Base-by-base conservation (phyloP, 306 rosid species). In the Oemleria cerasiformis region DNA sequence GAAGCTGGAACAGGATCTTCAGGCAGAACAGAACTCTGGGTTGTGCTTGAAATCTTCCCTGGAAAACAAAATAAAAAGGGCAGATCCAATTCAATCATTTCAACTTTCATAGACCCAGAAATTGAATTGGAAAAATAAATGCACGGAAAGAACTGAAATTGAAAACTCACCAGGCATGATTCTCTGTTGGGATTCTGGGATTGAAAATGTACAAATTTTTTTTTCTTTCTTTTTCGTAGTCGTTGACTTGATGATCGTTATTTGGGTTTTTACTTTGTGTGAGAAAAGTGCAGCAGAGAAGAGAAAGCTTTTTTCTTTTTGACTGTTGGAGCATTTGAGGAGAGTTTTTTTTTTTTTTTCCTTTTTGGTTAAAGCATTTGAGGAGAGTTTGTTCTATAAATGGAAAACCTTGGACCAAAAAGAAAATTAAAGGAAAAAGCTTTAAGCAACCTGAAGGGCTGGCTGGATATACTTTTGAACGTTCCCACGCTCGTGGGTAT, bases 21-120 rank as follows among this genome's bases (percentile, higher is more conserved):
- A 20, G 71, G 25, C 25, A 66, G 16, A 11, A 60, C 82, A 45
- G 21, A 43, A 13, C 36, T 74, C 54, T 68, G 73, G 34, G 83
- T 90, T 16, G 82, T 77, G 72, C 72, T 83, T 67, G 92, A 83
- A 55, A 88, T 68, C 88, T 84, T 86, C 41, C 81, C 86, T 82
- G 70, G 61, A 47, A 15, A 5, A 39, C 4, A 17, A 11, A 43
- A 1, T 19, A 20, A 25, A 8, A 40, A 19, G 9, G 16, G 34
- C 10, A 57, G 72, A 75, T 51, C 67, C 10, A 34, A 14, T 36
- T 20, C 51, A 44, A 7, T 13, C 23, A 60, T 30, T 44, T 65
- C 38, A 6, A 6, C 30, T 11, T 65, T n/a, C 36, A 6, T 5
- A 38, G 44, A 15, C 17, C 55, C 20, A 62, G n/a, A 1, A 42